These are phyloP conservation scores for Boletus pseudo-olivaceus DNA, from an alignment of 768 basidiomycete genomes.

Conservation along the genomic window DNA sequence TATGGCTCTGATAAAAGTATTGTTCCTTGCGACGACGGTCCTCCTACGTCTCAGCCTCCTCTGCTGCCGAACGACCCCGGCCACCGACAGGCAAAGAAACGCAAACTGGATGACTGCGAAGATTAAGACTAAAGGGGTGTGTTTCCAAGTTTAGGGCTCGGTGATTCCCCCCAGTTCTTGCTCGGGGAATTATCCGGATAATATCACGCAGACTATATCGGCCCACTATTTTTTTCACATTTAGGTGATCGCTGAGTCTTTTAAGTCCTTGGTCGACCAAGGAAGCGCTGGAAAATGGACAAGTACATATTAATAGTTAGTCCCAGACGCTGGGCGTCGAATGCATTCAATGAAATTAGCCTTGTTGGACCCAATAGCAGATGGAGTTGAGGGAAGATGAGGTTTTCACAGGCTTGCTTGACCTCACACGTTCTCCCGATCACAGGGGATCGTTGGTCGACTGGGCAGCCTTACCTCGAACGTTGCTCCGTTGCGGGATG, in stretches of 20 bases:
- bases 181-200: neutral
- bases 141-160: neutral
- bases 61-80: neutral
- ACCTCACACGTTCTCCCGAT: neutral
- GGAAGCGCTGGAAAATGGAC: neutral
- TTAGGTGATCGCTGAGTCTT: neutral
- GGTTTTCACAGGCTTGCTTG: neutral
- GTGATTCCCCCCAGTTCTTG: neutral
- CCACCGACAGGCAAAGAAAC: constrained; percentile 18
- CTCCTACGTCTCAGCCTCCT: neutral
- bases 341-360: neutral
- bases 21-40: neutral
- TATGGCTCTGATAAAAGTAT: neutral
- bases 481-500: too few relatives aligned
- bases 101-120: constrained; percentile 17
- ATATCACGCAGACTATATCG: neutral
- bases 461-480: too few relatives aligned
- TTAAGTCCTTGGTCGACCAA: neutral
- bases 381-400: neutral
- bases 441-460: neutral
- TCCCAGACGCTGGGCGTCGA: neutral
- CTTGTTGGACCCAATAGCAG: neutral
- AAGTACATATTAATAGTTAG: neutral
- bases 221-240: neutral
- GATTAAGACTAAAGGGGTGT: neutral